Evolutionary conservation across 2,329 filamentous ascomycete genomes (phyloP).

Genomic region (Fusarium sambucinum): DNA sequence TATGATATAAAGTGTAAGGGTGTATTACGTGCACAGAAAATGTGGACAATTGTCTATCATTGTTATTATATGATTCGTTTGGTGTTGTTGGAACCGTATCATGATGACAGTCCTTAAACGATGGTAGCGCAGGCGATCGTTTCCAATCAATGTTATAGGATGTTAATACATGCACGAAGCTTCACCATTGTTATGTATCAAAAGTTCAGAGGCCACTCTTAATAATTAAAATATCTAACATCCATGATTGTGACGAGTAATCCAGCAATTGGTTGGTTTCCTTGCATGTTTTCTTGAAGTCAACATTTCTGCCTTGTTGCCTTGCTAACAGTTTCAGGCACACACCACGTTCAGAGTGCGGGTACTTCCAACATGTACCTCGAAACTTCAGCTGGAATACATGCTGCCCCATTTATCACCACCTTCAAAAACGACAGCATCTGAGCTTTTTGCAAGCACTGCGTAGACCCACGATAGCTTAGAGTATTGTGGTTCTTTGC

Average conservation of each 20-base stretch:
- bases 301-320: slow-evolving; percentile 51
- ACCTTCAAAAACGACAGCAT: slow-evolving; percentile 39
- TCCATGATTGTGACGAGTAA: neutral
- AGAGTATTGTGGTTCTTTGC: slow-evolving; percentile 10
- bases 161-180: neutral
- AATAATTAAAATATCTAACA: neutral
- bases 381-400: slow-evolving; percentile 35
- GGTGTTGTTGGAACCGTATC: slow-evolving; percentile 25
- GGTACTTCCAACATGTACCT: slow-evolving; percentile 48
- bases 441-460: slow-evolving; percentile 32
- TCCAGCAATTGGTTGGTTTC: slow-evolving; percentile 1
- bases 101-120: slow-evolving; percentile 21
- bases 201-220: neutral
- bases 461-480: slow-evolving; percentile 27
- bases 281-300: neutral
- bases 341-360: slow-evolving; percentile 32
- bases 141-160: slow-evolving; percentile 6
- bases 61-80: neutral
- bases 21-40: accelerated
- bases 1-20: accelerated
- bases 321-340: slow-evolving; percentile 49
- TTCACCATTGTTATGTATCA: neutral
- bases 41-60: neutral
- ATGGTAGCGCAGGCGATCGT: slow-evolving; percentile 26
- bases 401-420: slow-evolving; percentile 39